phyloP scores from a whole-genome alignment of 768 basidiomycete genomes.

The Rhodotorula taiwanensis region DNA sequence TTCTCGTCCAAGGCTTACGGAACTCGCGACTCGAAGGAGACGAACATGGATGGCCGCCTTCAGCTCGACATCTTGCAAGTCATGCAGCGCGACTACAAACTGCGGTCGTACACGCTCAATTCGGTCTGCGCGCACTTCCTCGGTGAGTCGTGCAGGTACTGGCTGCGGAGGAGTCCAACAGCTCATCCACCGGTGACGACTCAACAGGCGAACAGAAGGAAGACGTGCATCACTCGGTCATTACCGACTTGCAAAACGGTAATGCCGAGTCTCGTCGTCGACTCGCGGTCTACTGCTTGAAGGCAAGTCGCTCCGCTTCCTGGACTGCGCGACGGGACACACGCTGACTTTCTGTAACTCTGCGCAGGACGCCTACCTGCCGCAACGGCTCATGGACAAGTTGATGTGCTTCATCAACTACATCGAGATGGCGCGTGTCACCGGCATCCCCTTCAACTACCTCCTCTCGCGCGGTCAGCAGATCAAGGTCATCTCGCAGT shows the following conservation, averaged over 20 bases:
- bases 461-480: conserved; percentile 90
- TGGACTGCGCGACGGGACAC: too few relatives aligned
- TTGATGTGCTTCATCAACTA: conserved; percentile 99
- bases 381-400: conserved; percentile 91
- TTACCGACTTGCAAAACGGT: conserved; percentile 95
- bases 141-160: conserved; percentile 42
- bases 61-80: conserved; percentile 94
- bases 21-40: conserved; percentile 92
- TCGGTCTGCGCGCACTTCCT: conserved; percentile 96
- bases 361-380: conserved; percentile 87
- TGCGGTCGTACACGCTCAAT: conserved; percentile 94
- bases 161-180: too few relatives aligned
- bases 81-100: conserved; percentile 97
- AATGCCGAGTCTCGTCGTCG: conserved; percentile 86
- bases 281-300: conserved; percentile 93
- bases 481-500: conserved; percentile 94
- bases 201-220: conserved; percentile 80
- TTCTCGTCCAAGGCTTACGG: conserved; percentile 98
- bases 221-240: conserved; percentile 96
- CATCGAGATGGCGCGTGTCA: conserved; percentile 98
- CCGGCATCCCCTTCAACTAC: conserved; percentile 98
- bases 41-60: conserved; percentile 77
- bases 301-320: conserved; percentile 52
- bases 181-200: background rate
- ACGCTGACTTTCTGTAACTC: background rate